Evolutionary conservation across 306 rosid species (phyloP), one percentile per base, ranked within the genome.

Genomic region (Cicer judaicum): DNA sequence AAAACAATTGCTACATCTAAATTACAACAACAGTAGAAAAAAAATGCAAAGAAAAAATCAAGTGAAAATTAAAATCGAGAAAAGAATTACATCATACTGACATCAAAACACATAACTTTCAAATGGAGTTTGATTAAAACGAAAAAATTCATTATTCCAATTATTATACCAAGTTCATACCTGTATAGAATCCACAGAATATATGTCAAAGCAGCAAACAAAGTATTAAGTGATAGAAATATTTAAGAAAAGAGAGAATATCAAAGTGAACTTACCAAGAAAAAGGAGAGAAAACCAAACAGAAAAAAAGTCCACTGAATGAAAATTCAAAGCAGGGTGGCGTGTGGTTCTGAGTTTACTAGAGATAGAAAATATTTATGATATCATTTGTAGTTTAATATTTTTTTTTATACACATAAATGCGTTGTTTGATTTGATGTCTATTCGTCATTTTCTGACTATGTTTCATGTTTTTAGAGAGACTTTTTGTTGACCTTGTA

Each of bases 181-280:
- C 44, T 3, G 15, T 5, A 24, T 18, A 47, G 15, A 73, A 78
- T 82, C 64, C 12, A 15, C 15, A 13, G 38, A 19, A 56, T 7
- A 3, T 19, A n/a, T 5, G n/a, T 8, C n/a, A 66, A 59, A 72
- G 13, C 19, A 67, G 61, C 39, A 73, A 66, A 2, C 2, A 21
- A 14, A 21, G 70, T 7, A 46, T 21, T 34, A 36, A 16, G 3
- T 49, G 41, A 70, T 16, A 18, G 29, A 49, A 34, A 61, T 49
- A 65, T 0, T 7, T 34, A 71, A 62, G 50, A 10, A 75, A 55
- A 54, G 5, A 36, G 38, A 50, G 36, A 21, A 59, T n/a, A 29
- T 65, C 11, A 42, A 21, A 65, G 56, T 57, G 60, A 70, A 72
- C 72, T 57, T 50, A 72, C 85, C 82, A 29, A 48, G 68, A 29